These are phyloP conservation scores for Pholiota conissans DNA, from an alignment of 768 basidiomycete species.

Conservation along the genomic window DNA sequence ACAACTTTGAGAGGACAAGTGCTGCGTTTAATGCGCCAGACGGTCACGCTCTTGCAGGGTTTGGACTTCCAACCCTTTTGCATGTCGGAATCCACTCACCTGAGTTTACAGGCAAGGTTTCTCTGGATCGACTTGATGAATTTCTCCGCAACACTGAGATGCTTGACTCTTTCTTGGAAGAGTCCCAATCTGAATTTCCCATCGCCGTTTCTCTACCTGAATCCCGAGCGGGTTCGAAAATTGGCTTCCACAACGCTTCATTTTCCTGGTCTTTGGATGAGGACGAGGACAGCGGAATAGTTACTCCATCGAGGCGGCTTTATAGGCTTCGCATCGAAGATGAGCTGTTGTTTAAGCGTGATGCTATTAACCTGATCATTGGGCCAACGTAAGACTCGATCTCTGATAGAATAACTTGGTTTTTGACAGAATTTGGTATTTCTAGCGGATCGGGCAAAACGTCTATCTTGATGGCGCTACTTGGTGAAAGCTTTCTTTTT, in stretches of 20 bases:
- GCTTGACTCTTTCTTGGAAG: constrained; percentile 36
- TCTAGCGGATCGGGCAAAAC: constrained; percentile 53
- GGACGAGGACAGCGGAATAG: constrained; percentile 24
- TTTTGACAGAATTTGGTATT: not conserved
- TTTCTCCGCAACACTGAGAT: constrained; percentile 47
- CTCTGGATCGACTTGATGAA: constrained; percentile 50
- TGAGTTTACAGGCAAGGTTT: constrained; percentile 51
- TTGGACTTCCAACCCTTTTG: not conserved
- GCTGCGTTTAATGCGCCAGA: constrained; percentile 30
- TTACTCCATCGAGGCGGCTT: constrained; percentile 38
- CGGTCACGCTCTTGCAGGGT: constrained; percentile 20
- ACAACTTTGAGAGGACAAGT: constrained; percentile 56
- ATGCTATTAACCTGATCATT: constrained; percentile 52
- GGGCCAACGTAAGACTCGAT: constrained; percentile 52
- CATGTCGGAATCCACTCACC: not conserved
- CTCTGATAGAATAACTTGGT: not conserved
- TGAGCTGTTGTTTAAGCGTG: constrained; percentile 51
- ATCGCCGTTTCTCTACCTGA: no score
- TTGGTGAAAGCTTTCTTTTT: constrained; percentile 17
- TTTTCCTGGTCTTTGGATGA: constrained; percentile 51
- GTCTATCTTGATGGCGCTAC: constrained; percentile 59
- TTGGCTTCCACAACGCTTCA: constrained; percentile 40
- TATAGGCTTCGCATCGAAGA: constrained; percentile 52
- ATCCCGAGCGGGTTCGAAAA: no score
- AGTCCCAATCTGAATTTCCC: no score